Evolutionary conservation across 768 basidiomycete genomes (phyloP).

Genomic region (Asterophora lycoperdoides): DNA sequence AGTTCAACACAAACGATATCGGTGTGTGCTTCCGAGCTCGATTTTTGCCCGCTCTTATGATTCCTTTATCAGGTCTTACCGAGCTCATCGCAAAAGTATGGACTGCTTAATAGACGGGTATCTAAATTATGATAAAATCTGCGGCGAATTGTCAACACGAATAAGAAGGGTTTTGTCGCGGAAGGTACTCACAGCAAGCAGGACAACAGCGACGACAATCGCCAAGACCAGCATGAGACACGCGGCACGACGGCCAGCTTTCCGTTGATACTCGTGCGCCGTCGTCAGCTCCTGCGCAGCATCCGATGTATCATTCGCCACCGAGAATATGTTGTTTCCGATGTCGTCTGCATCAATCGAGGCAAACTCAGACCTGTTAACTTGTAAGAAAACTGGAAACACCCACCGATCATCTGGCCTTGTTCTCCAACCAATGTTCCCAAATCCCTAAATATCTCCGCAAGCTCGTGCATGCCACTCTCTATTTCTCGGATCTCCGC

Average conservation of each 20-base stretch:
- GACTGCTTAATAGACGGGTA: slow-evolving; percentile 52
- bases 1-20: slow-evolving; percentile 98
- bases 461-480: slow-evolving; percentile 90
- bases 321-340: slow-evolving; percentile 86
- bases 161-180: background rate
- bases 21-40: slow-evolving; percentile 49
- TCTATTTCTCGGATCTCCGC: slow-evolving; percentile 95
- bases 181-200: slow-evolving; percentile 74
- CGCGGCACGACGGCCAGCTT: slow-evolving; percentile 84
- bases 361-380: background rate
- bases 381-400: background rate
- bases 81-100: slow-evolving; percentile 82
- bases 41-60: background rate
- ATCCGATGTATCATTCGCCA: slow-evolving; percentile 74
- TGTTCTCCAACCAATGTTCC: slow-evolving; percentile 94
- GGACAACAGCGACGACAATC: slow-evolving; percentile 81
- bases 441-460: slow-evolving; percentile 94
- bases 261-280: slow-evolving; percentile 91
- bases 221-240: slow-evolving; percentile 88
- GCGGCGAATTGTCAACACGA: background rate
- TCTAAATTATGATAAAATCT: slow-evolving; percentile 15
- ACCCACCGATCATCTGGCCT: slow-evolving; percentile 88
- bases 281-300: slow-evolving; percentile 85
- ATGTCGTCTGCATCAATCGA: slow-evolving; percentile 72
- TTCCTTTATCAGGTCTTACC: slow-evolving; percentile 58